These are phyloP conservation scores for Pyricularia sp. DNA, from an alignment of 2,329 filamentous ascomycete species.

Conservation along the genomic window DNA sequence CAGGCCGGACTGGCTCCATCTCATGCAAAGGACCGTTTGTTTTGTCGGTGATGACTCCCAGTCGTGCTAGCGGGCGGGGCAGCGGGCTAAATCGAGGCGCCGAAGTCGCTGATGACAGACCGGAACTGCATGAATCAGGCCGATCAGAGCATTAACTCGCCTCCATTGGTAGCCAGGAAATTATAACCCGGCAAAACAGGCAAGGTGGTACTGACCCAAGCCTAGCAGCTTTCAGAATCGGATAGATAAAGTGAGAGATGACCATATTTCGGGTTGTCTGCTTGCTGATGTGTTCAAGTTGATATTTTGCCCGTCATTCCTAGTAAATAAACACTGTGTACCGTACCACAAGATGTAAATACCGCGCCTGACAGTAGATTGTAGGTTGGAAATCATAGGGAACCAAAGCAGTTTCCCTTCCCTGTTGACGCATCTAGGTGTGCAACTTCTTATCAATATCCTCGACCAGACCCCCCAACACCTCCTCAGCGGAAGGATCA, in stretches of 20 bases:
- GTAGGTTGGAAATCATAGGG: too few relatives aligned
- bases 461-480: not conserved
- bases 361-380: too few relatives aligned
- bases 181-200: not conserved
- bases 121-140: not conserved
- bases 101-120: not conserved
- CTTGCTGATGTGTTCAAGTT: too few relatives aligned
- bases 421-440: not conserved
- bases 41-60: not conserved
- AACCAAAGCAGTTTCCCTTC: not conserved
- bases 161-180: not conserved
- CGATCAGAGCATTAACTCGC: not conserved
- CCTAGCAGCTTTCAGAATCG: too few relatives aligned
- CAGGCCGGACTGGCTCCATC: too few relatives aligned
- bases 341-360: too few relatives aligned
- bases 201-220: too few relatives aligned
- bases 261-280: too few relatives aligned
- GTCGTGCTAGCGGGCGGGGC: not conserved
- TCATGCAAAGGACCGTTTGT: too few relatives aligned
- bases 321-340: too few relatives aligned
- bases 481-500: not conserved
- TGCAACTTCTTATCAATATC: constrained; percentile 1
- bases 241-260: too few relatives aligned
- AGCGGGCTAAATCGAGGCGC: not conserved
- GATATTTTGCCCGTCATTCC: too few relatives aligned